Evolutionary conservation across 257 asterid species (phyloP).

Genomic region (Przewalskia tangutica): DNA sequence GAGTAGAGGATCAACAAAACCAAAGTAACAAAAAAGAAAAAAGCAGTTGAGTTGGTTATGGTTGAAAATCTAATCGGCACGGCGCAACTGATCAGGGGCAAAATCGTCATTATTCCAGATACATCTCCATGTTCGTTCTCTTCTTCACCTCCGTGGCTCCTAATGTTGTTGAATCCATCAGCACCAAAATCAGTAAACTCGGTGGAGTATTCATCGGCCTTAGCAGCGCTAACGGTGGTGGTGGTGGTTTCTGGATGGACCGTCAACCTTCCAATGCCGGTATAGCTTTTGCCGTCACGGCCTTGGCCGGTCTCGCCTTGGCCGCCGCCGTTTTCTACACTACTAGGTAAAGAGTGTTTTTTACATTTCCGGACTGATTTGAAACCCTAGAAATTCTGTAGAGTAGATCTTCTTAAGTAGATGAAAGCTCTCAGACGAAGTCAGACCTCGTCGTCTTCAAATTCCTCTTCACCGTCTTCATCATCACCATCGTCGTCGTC

Average conservation of each 20-base stretch:
- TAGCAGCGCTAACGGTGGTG: constrained; percentile 23
- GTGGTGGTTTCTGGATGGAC: constrained; percentile 23
- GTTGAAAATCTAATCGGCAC: constrained; percentile 43
- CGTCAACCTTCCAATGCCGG: constrained; percentile 42
- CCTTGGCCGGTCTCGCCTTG: constrained; percentile 65
- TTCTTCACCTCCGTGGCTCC: constrained; percentile 4
- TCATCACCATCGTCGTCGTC: constrained; percentile 62
- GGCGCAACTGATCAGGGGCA: constrained; percentile 33
- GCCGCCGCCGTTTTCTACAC: constrained; percentile 62
- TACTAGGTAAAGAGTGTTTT: constrained; percentile 36
- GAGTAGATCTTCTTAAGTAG: constrained; percentile 25
- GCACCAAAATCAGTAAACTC: constrained; percentile 9
- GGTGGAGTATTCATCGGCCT: constrained; percentile 11
- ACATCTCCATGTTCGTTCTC: constrained; percentile 8
- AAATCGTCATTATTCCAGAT: constrained; percentile 15
- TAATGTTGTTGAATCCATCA: constrained; percentile 26
- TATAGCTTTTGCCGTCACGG: constrained; percentile 58
- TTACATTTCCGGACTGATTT: constrained; percentile 1
- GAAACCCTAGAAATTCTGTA: constrained; percentile 39
- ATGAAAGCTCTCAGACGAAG: constrained; percentile 89
- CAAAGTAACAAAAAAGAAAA: constrained; percentile 8
- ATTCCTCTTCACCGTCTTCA: constrained; percentile 62
- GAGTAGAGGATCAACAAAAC: constrained; percentile 14
- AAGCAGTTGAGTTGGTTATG: constrained; percentile 44
- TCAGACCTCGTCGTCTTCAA: constrained; percentile 75